Evolutionary conservation across 495 filamentous ascomycete genomes (phyloP).

Genomic region (Tricharina praecox): DNA sequence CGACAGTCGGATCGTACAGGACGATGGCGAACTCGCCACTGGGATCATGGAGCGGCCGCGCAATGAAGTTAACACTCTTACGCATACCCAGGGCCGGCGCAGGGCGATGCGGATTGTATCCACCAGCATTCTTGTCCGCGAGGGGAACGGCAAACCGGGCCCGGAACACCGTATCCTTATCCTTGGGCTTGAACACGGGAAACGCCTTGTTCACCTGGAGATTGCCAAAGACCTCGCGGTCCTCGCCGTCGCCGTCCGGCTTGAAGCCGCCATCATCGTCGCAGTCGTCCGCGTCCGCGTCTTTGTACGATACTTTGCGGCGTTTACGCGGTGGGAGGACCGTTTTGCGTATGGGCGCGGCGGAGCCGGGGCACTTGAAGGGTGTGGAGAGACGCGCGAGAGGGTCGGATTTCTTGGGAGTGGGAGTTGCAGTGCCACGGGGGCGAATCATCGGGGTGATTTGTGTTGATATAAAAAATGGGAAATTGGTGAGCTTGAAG

Average conservation of each 20-base stretch:
- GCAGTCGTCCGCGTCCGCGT: conserved; percentile 56
- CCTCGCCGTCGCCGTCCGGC: conserved; percentile 58
- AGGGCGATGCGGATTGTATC: conserved; percentile 60
- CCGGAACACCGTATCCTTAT: conserved; percentile 66
- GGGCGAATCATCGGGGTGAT: conserved; percentile 1
- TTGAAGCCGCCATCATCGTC: conserved; percentile 46
- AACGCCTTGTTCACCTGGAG: conserved; percentile 69
- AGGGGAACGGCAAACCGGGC: conserved; percentile 74
- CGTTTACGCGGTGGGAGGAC: conserved; percentile 74
- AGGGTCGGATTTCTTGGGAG: conserved; percentile 27
- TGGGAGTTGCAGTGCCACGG: background rate
- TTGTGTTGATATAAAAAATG: background rate
- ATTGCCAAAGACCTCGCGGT: conserved; percentile 69
- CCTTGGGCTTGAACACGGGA: conserved; percentile 74
- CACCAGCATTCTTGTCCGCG: conserved; percentile 54
- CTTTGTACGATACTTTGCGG: conserved; percentile 76
- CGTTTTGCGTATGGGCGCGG: conserved; percentile 49
- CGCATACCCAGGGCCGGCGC: conserved; percentile 77
- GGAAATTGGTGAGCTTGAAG: background rate
- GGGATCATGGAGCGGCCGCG: conserved; percentile 84
- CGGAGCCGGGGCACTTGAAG: conserved; percentile 84
- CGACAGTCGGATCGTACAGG: conserved; percentile 83
- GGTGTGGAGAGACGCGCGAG: conserved; percentile 62
- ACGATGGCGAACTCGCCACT: conserved; percentile 95
- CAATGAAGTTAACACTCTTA: conserved; percentile 66